These are phyloP conservation scores for Bruguiera hainesii DNA, from an alignment of 441 rosid genomes.

Conservation along the genomic window DNA sequence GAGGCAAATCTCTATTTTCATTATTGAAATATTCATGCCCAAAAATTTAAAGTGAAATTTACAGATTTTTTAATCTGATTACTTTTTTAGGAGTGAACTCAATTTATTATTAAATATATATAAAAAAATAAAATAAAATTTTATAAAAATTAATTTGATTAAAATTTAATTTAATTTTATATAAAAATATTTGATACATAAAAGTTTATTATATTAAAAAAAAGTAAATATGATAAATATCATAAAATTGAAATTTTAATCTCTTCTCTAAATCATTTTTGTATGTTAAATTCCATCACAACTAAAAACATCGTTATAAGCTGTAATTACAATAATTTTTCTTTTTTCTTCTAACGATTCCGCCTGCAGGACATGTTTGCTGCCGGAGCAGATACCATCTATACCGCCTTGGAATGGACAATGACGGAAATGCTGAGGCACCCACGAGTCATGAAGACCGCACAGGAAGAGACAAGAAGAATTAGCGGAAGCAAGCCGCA, in stretches of 20 bases:
- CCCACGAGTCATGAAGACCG: background rate
- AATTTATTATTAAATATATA: background rate
- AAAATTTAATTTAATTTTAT: background rate
- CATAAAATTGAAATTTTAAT: too few relatives aligned
- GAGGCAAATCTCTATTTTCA: background rate
- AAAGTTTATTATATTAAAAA: too few relatives aligned
- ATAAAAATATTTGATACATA: background rate
- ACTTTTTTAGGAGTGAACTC: too few relatives aligned
- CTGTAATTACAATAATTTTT: too few relatives aligned
- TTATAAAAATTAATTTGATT: too few relatives aligned
- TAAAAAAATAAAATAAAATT: background rate
- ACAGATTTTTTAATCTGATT: too few relatives aligned
- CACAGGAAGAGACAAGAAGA: constrained; percentile 4
- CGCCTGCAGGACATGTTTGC: constrained; percentile 6
- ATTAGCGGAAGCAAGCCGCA: background rate
- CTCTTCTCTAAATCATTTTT: too few relatives aligned
- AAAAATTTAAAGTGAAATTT: too few relatives aligned
- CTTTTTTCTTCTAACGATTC: background rate
- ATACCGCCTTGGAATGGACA: background rate
- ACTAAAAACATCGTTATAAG: too few relatives aligned
- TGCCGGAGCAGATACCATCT: background rate
- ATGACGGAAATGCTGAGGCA: constrained; percentile 4
- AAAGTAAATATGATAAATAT: too few relatives aligned
- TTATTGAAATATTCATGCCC: background rate
- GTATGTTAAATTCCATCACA: too few relatives aligned